Conservation (phyloP, 2,329 filamentous ascomycete species). For the Cadophora gregata region DNA sequence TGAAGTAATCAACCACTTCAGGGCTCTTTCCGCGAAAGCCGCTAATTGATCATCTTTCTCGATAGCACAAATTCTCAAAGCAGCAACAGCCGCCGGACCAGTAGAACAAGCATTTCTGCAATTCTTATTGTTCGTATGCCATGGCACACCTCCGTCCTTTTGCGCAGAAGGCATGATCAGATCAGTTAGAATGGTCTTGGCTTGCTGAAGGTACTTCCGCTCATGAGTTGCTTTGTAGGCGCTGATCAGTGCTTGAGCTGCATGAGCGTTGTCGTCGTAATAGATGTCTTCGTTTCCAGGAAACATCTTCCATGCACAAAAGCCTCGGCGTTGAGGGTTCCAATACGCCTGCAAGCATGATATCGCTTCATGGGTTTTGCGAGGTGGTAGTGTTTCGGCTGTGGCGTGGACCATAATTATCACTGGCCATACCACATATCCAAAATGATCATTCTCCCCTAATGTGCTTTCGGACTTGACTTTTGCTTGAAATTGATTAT, state of each 20-base stretch:
- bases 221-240: slow-evolving; percentile 28
- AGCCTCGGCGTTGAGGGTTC: slow-evolving; percentile 31
- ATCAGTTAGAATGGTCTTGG: slow-evolving; percentile 24
- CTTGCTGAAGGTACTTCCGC: slow-evolving; percentile 25
- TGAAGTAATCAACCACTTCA: slow-evolving; percentile 23
- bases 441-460: slow-evolving; percentile 16
- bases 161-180: slow-evolving; percentile 31
- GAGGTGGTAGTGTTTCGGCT: slow-evolving; percentile 28
- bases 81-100: slow-evolving; percentile 32
- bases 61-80: slow-evolving; percentile 31
- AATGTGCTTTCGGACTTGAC: slow-evolving; percentile 20
- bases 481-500: slow-evolving; percentile 20
- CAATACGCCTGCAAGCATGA: slow-evolving; percentile 31
- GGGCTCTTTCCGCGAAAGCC: slow-evolving; percentile 25
- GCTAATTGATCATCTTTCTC: slow-evolving; percentile 18
- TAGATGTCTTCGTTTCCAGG: slow-evolving; percentile 36
- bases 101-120: slow-evolving; percentile 31
- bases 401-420: slow-evolving; percentile 32
- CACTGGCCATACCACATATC: slow-evolving; percentile 37
- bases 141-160: slow-evolving; percentile 32
- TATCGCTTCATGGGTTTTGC: slow-evolving; percentile 12
- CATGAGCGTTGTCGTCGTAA: slow-evolving; percentile 36
- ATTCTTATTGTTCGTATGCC: slow-evolving; percentile 32
- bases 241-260: slow-evolving; percentile 31
- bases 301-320: slow-evolving; percentile 38